Evolutionary conservation across 768 basidiomycete genomes (phyloP).

Genomic region (Agrocybe pediades): DNA sequence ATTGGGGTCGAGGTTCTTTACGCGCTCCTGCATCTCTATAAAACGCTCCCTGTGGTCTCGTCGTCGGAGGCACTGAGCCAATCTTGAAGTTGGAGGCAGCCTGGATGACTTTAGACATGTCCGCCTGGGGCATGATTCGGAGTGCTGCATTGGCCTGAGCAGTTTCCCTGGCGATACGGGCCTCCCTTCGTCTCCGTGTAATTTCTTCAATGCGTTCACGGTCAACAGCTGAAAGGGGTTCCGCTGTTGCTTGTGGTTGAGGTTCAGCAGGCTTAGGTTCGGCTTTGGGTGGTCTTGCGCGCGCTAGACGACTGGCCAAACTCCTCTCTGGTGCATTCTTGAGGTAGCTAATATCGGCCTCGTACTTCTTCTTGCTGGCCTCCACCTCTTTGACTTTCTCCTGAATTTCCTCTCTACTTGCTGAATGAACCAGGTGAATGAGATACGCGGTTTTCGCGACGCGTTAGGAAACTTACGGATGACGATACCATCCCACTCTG

Average conservation of each 20-base stretch:
- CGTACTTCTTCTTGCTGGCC: constrained; percentile 4
- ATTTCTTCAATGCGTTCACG: constrained; percentile 3
- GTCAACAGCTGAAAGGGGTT: neutral
- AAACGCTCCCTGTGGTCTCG: neutral
- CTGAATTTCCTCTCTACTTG: constrained; percentile 4
- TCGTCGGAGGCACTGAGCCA: neutral
- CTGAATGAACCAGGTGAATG: neutral
- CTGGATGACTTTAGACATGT: neutral
- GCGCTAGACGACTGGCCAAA: constrained; percentile 24
- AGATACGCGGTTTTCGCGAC: neutral
- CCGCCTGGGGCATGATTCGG: neutral
- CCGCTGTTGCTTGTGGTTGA: no score
- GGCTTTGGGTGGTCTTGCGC: constrained; percentile 2
- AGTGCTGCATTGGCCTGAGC: neutral
- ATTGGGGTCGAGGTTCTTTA: neutral
- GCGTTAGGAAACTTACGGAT: constrained; percentile 33
- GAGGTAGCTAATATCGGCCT: constrained; percentile 31
- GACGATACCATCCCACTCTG: constrained; percentile 21
- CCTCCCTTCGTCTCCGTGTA: constrained; percentile 15
- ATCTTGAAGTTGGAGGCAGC: neutral
- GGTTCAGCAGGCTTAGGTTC: constrained; percentile 1
- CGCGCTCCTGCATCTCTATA: neutral
- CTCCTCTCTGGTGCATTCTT: constrained; percentile 20
- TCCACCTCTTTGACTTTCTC: constrained; percentile 2
- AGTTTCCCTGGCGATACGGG: constrained; percentile 22